Evolutionary conservation across 2,329 filamentous ascomycete species (phyloP).

Genomic region (Neopestalotiopsis rosae): DNA sequence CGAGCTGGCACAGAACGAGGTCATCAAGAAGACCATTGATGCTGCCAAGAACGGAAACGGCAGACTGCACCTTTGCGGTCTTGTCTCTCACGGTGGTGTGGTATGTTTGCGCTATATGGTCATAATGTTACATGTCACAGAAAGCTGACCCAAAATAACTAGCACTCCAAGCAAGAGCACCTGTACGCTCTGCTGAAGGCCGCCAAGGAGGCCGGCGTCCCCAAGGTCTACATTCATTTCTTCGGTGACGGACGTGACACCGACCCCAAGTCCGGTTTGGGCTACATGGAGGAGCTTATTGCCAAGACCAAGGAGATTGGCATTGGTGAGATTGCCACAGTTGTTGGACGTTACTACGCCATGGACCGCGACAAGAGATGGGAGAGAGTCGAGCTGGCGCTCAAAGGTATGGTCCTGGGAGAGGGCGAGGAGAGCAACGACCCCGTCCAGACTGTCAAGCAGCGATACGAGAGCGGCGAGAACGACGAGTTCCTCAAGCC

Average conservation of each 20-base stretch:
- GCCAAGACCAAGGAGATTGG: slow-evolving; percentile 84
- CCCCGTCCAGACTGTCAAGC: slow-evolving; percentile 84
- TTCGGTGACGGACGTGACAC: slow-evolving; percentile 98
- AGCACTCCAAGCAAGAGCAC: slow-evolving; percentile 95
- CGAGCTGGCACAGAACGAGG: slow-evolving; percentile 76
- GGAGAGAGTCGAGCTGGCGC: slow-evolving; percentile 89
- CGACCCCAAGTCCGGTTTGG: slow-evolving; percentile 90
- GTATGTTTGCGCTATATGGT: slow-evolving; percentile 48
- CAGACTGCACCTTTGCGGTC: slow-evolving; percentile 87
- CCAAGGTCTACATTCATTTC: slow-evolving; percentile 97
- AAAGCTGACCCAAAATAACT: slow-evolving; percentile 22
- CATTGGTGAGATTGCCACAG: slow-evolving; percentile 84
- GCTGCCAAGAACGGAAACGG: slow-evolving; percentile 87
- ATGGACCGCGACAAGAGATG: slow-evolving; percentile 99
- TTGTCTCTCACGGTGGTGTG: slow-evolving; percentile 95
- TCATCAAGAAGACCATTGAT: slow-evolving; percentile 78
- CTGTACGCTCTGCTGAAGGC: slow-evolving; percentile 86
- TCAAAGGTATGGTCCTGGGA: slow-evolving; percentile 85
- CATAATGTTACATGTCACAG: neutral
- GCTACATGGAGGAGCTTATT: slow-evolving; percentile 86
- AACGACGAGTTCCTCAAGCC: slow-evolving; percentile 98
- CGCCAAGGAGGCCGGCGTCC: slow-evolving; percentile 85
- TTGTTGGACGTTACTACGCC: slow-evolving; percentile 95
- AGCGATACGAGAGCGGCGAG: slow-evolving; percentile 85
- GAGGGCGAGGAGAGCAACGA: slow-evolving; percentile 88